phyloP scores from a whole-genome alignment of 148 eudicot species.

The Fagopyrum esculentum region DNA sequence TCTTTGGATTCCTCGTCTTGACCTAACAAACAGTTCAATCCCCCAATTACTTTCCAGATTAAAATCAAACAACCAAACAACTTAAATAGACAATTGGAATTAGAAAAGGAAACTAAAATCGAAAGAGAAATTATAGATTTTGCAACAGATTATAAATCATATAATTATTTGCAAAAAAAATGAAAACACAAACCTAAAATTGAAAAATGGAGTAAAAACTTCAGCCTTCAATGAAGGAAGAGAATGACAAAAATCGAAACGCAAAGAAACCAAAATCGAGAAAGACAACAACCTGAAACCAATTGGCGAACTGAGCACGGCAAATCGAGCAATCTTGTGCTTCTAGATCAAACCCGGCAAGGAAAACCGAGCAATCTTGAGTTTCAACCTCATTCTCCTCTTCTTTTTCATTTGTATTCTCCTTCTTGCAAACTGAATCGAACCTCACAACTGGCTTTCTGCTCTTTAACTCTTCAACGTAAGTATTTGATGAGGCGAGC shows the following conservation, averaged over 20 bases:
- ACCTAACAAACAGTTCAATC: constrained; percentile 39
- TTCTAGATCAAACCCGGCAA: too few relatives aligned
- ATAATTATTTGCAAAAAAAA: background rate
- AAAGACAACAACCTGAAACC: too few relatives aligned
- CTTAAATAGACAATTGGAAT: too few relatives aligned
- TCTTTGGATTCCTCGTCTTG: constrained; percentile 86
- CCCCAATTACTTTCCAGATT: background rate
- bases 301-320: too few relatives aligned
- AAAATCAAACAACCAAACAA: background rate
- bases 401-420: background rate
- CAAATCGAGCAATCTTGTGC: too few relatives aligned
- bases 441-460: constrained; percentile 32
- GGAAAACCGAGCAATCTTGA: too few relatives aligned
- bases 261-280: too few relatives aligned
- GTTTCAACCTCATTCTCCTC: background rate
- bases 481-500: constrained; percentile 25
- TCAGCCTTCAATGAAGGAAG: too few relatives aligned
- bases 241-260: too few relatives aligned
- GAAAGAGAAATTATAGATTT: constrained; percentile 3
- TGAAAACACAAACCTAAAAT: constrained; percentile 21
- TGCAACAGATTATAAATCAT: constrained; percentile 5
- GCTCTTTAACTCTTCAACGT: constrained; percentile 37
- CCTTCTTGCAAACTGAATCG: constrained; percentile 22
- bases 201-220: too few relatives aligned
- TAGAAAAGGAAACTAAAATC: background rate